Conservation (phyloP, 225 moss, liverwort and hornwort species). For the Sphagnum contortum region DNA sequence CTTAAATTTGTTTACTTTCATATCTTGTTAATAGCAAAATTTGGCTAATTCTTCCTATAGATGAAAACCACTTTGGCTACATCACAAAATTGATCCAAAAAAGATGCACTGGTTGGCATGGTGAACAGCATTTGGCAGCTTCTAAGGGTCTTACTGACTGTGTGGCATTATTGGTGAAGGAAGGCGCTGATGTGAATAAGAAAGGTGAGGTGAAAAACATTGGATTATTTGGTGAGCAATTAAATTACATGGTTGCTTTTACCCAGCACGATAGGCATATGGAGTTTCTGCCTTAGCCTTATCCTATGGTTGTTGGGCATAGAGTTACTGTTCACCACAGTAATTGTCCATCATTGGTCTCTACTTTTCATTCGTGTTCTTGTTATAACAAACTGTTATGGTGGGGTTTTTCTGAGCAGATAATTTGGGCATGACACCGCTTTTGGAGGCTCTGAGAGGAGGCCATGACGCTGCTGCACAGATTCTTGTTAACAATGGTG, state of each 20-base stretch:
- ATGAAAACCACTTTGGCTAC: too few relatives aligned
- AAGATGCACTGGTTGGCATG: neutral
- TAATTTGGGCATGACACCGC: constrained; percentile 42
- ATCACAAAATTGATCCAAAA: too few relatives aligned
- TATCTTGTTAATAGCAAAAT: too few relatives aligned
- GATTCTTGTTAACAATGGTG: constrained; percentile 51
- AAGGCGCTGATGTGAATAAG: constrained; percentile 49
- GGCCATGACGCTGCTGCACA: constrained; percentile 43
- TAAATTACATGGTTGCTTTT: neutral
- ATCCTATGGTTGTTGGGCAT: too few relatives aligned
- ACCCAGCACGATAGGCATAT: too few relatives aligned
- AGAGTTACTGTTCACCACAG: too few relatives aligned
- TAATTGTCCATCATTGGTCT: too few relatives aligned
- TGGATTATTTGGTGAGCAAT: neutral
- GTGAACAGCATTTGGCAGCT: constrained; percentile 67
- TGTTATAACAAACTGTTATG: too few relatives aligned
- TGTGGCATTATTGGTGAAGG: constrained; percentile 47
- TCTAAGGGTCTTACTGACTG: constrained; percentile 51
- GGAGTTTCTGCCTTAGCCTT: too few relatives aligned
- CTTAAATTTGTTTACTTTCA: too few relatives aligned
- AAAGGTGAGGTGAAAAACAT: constrained; percentile 27
- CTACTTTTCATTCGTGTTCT: too few relatives aligned
- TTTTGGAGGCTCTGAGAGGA: constrained; percentile 55
- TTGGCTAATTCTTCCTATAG: too few relatives aligned
- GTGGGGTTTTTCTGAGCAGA: constrained; percentile 18